Evolutionary conservation across 108 stramenopile genomes (phyloP), one percentile per base, ranked within the genome.

Genomic region (Pseudonitzschia multistriata): DNA sequence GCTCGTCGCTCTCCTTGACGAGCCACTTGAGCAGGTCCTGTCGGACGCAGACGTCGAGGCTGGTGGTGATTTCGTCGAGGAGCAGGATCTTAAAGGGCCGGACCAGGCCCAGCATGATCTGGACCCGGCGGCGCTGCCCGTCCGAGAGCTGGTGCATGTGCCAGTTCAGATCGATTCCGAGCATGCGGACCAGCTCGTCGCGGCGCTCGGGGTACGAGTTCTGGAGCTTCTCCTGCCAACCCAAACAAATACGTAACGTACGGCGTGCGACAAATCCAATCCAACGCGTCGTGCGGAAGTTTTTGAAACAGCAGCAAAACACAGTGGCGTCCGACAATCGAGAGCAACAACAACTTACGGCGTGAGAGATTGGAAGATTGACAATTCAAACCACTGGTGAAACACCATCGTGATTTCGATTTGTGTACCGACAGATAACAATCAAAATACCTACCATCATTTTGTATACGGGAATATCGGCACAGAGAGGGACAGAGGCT

Each of bases 51-150:
- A 97, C 96, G 79, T 98, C 99, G 70, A 99, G 70, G 45, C 92
- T 94, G 33, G 94, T 95, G 7, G 98, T 98, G 50, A 99, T 83
- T 83, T 99, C 99, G 67, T 99, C 99, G 65, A 99, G 78, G 33
- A 99, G 68, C 30, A 98, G 78, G 52, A 99, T 82, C 34, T 95
- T 83, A 74, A 98, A 97, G 30, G 99, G 99, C 53, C 97, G 90
- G 36, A 99, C 78, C 19, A 99, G 79, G 25, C 95, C 95, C 47
- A 98, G 72, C 76, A 99, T 83, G 36, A 99, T 73, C 84, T 98
- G 99, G 28, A 99, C 99, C 45, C 98, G 89, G 31, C 98, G 88
- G 29, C 97, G 86, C 75, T 97, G 96, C 11, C 96, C 96, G 77
- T 88, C 88, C n/a, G 73, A 76, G 11, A 88, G 61, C 73, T 96